Percentiles rank a stretch among this genome's conserved stretches.
These are phyloP conservation scores for Stramenopiles sp. DNA, from an alignment of 352 stramenopile species.

Conservation along the genomic window DNA sequence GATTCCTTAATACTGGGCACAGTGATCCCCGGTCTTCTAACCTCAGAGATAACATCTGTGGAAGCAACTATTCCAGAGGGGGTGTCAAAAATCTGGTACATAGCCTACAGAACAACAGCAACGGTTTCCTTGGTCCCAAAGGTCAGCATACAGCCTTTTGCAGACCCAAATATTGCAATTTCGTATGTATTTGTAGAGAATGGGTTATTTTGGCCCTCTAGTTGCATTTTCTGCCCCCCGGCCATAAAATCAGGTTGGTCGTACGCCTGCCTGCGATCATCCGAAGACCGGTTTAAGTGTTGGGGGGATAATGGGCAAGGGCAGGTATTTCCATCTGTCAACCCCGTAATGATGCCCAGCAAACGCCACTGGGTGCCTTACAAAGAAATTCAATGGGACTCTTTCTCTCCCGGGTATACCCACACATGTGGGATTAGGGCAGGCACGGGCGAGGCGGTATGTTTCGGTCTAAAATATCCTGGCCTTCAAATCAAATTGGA, in stretches of 20 bases:
- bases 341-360: neutral
- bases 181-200: neutral
- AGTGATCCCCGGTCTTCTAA: neutral
- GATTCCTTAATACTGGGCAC: neutral
- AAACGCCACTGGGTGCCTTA: neutral
- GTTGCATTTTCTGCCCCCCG: neutral
- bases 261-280: neutral
- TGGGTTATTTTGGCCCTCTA: neutral
- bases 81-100: neutral
- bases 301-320: conserved; percentile 42
- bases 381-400: neutral
- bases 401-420: neutral
- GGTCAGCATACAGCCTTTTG: neutral
- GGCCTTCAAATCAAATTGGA: neutral
- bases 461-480: neutral
- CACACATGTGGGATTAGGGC: neutral
- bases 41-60: neutral
- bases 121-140: neutral
- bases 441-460: neutral
- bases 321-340: conserved; percentile 31
- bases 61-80: neutral
- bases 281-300: conserved; percentile 21
- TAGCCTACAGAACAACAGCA: neutral
- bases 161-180: too few relatives aligned
- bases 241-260: neutral